Evolutionary conservation across 441 rosid species (phyloP), one percentile per base, ranked within the genome.

Genomic region (Kokia cookei): DNA sequence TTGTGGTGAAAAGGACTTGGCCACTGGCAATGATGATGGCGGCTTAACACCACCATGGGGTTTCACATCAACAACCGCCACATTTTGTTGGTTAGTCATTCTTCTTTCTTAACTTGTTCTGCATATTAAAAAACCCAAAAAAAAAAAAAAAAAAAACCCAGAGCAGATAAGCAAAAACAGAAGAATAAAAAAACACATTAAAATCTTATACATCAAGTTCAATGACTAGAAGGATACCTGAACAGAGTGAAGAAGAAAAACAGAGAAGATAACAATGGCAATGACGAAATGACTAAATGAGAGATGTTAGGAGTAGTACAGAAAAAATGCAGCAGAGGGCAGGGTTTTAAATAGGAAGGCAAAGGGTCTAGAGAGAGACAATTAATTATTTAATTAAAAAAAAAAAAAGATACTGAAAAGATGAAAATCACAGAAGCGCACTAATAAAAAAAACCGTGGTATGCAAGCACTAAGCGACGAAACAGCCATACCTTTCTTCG

Each of bases 31-130:
- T 27, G 86, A 75, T 47, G 82, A 57, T 42, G 86, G 70, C 75
- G 83, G 69, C 63, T 75, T 76, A 6, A 81, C 53, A 26, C 78
- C 83, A 32, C 79, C 82, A 54, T 64, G 58, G 24, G 80, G 65
- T 58, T 82, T 78, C 37, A 76, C 50, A 69, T 82, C 88, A 15
- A 89, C 74, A 27, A 81, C 63, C 73, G 80, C 43, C 78, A 78
- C 84, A 79, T 82, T 84, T 19, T 86, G 86, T 24, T 86, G 87
- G 85, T 89, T 83, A 11, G 85, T 87, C 91, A 86, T 87, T 64
- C 68, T 72, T 59, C 19, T 57, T 1, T 24, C 10, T 47, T 32
- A 57, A 37, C 43, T 35, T 61, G 12, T 32, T 61, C 67, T 37
- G 48, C 27, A 37, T 37, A 8, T 37, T 63, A 3, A 37, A 63